Conservation (phyloP, 2,329 filamentous ascomycete genomes). For the Microthyrium microscopicum region DNA sequence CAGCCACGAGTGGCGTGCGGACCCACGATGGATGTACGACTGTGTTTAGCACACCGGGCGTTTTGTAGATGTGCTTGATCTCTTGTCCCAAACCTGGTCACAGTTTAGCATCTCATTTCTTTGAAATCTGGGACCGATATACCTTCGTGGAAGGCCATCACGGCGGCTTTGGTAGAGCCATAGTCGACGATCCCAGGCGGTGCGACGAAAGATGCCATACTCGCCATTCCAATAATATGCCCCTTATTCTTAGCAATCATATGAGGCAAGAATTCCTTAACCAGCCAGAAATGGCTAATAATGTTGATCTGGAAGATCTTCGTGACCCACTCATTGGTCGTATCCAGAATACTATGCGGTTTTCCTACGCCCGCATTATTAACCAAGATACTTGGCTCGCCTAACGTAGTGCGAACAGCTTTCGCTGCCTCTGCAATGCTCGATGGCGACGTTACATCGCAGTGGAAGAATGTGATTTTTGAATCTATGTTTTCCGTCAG, state of each 20-base stretch:
- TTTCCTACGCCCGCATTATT: slow-evolving; percentile 35
- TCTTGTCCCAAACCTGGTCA: slow-evolving; percentile 14
- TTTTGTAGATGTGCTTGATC: slow-evolving; percentile 14
- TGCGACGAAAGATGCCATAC: slow-evolving; percentile 32
- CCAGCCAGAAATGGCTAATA: slow-evolving; percentile 33
- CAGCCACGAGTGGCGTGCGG: slow-evolving; percentile 30
- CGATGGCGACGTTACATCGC: slow-evolving; percentile 31
- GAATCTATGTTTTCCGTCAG: background rate
- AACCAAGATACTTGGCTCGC: slow-evolving; percentile 30
- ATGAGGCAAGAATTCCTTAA: slow-evolving; percentile 34
- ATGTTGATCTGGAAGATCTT: slow-evolving; percentile 37
- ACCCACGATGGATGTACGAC: slow-evolving; percentile 29
- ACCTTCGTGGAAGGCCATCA: slow-evolving; percentile 36
- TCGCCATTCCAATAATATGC: slow-evolving; percentile 40
- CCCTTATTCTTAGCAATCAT: slow-evolving; percentile 37
- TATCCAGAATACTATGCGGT: slow-evolving; percentile 29
- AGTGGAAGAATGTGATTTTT: slow-evolving; percentile 23
- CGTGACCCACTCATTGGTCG: slow-evolving; percentile 26
- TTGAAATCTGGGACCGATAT: background rate
- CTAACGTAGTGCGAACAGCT: slow-evolving; percentile 23
- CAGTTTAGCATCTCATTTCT: background rate
- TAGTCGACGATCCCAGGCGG: slow-evolving; percentile 36
- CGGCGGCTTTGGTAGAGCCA: slow-evolving; percentile 33
- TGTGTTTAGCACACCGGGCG: slow-evolving; percentile 13
- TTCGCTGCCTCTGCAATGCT: slow-evolving; percentile 27